phyloP scores from a whole-genome alignment of 805 yeast species.

The Ogataea minuta region DNA sequence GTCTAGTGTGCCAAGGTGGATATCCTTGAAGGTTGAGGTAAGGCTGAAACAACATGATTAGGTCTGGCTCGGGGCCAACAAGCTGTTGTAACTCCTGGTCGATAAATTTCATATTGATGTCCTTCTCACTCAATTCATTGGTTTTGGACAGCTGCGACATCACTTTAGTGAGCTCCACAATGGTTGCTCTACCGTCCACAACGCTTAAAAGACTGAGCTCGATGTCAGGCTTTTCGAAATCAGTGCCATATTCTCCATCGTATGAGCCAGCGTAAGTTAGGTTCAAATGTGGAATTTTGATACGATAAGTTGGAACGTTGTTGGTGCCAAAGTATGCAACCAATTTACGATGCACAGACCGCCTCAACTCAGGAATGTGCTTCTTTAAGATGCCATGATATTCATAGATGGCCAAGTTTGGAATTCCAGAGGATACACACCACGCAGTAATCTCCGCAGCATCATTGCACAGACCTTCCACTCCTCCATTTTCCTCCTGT shows the following conservation, averaged over 20 bases:
- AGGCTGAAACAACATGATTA: constrained; percentile 83
- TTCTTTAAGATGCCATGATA: constrained; percentile 64
- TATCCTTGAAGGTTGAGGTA: constrained; percentile 84
- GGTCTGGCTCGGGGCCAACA: constrained; percentile 92
- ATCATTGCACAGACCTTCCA: constrained; percentile 75
- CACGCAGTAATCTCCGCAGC: constrained; percentile 79
- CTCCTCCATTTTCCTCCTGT: constrained; percentile 86
- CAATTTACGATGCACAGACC: constrained; percentile 56
- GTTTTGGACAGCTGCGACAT: constrained; percentile 71
- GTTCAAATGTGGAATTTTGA: constrained; percentile 69
- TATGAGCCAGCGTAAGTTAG: constrained; percentile 42
- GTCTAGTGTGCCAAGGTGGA: constrained; percentile 97
- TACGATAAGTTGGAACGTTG: constrained; percentile 57
- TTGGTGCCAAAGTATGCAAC: constrained; percentile 72
- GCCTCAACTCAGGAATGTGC: constrained; percentile 53
- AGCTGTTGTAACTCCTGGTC: constrained; percentile 71
- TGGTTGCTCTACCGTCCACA: constrained; percentile 85
- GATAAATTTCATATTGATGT: constrained; percentile 71
- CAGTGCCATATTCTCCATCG: constrained; percentile 31
- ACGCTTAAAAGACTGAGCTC: constrained; percentile 65
- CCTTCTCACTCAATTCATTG: constrained; percentile 58
- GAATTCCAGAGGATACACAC: constrained; percentile 87
- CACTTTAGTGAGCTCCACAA: constrained; percentile 83
- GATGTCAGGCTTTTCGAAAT: constrained; percentile 40
- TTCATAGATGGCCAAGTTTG: constrained; percentile 72